Base-by-base conservation (phyloP, 495 filamentous ascomycete species). In the Penicillium samsonianum region DNA sequence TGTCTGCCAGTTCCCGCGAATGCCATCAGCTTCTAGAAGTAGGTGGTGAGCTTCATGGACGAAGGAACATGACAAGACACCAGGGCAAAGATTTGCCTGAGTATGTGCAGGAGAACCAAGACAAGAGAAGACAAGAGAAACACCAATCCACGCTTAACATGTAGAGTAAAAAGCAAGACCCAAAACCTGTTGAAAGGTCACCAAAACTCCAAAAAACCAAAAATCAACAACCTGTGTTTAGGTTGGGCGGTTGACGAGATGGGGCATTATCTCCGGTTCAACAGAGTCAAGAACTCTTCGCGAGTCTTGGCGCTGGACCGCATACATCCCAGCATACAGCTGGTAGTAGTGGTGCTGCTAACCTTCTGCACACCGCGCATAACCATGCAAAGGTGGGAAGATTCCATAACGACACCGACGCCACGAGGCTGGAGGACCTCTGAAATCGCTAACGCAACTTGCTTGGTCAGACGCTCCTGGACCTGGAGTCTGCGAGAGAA, bases 311-410 rank as follows among this genome's bases (percentile, higher is more conserved):
- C 91, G 65, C 89, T 92, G 20, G 88, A 88, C 63, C 93, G 86
- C 80, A 98, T 95, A 68, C 91, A 89, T 22, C 94, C 95, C 25
- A 97, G 81, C 80, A 98, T 96, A 66, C 93, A 97, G 73, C 92
- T 97, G 31, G 94, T 98, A 26, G 91, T 93, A 11, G 95, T 98
- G 14, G 80, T 89, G 44, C 89, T 87, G 42, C 83, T 84, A 6
- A 90, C 90, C 79, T 99, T 97, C 69, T 96, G 83, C 25, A 97
- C 91, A 1, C 92, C 92, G 22, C 92, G 82, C 90, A 94, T 94
- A 10, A 96, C 93, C 92, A 97, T 98, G 79, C 94, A 98, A n/a
- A 98, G 80, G 76, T 98, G 94, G 62, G 87, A 90, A 30, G 90
- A 93, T 67, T 98, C 95, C 89, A 98, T 96, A 47, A 98, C 92